A percentile compares a stretch with the other conserved stretches of the same genome.
These are phyloP conservation scores for Circinella minor DNA, from an alignment of 371 early-diverging fungal species.

Conservation along the genomic window DNA sequence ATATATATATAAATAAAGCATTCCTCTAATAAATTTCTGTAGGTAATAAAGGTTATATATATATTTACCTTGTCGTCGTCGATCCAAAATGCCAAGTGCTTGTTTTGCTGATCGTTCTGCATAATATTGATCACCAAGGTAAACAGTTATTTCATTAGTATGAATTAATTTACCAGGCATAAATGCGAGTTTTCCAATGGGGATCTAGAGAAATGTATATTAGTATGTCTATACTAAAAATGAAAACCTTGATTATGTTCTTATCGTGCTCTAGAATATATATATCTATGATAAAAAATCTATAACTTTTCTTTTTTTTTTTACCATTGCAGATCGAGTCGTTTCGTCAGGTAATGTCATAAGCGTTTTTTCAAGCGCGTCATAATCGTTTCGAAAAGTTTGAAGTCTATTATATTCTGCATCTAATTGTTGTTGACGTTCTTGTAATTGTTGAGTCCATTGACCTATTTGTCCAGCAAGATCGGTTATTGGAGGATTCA, in stretches of 20 bases:
- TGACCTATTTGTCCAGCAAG: constrained; percentile 14
- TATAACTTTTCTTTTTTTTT: constrained; percentile 1
- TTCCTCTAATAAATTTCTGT: too few relatives aligned
- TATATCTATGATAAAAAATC: too few relatives aligned
- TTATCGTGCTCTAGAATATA: background rate
- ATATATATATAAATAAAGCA: too few relatives aligned
- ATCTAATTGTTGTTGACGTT: constrained; percentile 14
- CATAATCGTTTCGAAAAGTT: constrained; percentile 23
- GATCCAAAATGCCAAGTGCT: constrained; percentile 72
- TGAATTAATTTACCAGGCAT: constrained; percentile 88
- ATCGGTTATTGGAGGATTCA: background rate
- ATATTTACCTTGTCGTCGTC: constrained; percentile 68
- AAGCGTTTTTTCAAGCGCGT: constrained; percentile 23
- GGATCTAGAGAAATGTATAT: constrained; percentile 30
- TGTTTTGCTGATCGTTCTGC: constrained; percentile 82
- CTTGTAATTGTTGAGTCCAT: constrained; percentile 17
- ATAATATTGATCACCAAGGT: constrained; percentile 92
- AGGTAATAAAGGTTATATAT: too few relatives aligned
- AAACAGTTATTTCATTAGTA: constrained; percentile 87
- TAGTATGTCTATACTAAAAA: background rate
- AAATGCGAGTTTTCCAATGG: constrained; percentile 83
- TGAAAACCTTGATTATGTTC: background rate
- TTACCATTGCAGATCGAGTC: constrained; percentile 27
- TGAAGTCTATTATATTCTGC: constrained; percentile 19
- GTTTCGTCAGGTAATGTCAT: constrained; percentile 26